Conservation (phyloP, 192 early-diverging fungal genomes). For the Entomortierella parvispora region DNA sequence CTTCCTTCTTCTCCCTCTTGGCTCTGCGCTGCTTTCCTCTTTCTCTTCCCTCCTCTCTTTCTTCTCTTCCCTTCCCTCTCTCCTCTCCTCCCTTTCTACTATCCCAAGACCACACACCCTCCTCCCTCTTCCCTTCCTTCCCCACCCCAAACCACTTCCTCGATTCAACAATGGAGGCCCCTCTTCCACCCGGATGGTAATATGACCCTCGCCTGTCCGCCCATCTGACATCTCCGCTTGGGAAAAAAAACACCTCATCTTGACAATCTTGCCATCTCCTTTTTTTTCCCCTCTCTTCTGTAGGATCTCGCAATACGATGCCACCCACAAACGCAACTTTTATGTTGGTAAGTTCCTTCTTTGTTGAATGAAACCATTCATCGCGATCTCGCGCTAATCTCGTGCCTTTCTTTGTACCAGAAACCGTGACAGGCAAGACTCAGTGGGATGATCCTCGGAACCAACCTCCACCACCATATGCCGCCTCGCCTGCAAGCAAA, state of each 20-base stretch:
- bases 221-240: no score
- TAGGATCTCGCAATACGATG: conserved; percentile 50
- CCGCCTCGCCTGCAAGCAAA: conserved; percentile 2
- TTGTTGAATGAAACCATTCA: neutral
- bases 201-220: neutral
- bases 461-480: conserved; percentile 20
- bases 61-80: neutral
- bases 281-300: neutral
- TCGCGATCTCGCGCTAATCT: neutral
- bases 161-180: conserved; percentile 28
- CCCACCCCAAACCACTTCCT: neutral
- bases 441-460: conserved; percentile 41
- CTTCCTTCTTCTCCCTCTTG: neutral
- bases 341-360: conserved; percentile 33
- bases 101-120: neutral
- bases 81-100: conserved; percentile 2
- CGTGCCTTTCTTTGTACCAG: conserved; percentile 1
- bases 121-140: neutral
- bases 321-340: conserved; percentile 44
- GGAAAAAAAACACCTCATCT: neutral
- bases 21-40: neutral
- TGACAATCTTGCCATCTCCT: neutral
- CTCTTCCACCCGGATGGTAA: conserved; percentile 47
- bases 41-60: neutral
- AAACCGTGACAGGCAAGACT: conserved; percentile 41